Percentiles rank a stretch among this genome's conserved stretches.
Evolutionary conservation across 352 stramenopile species (phyloP).

Genomic region (Globisporangium alternatum): DNA sequence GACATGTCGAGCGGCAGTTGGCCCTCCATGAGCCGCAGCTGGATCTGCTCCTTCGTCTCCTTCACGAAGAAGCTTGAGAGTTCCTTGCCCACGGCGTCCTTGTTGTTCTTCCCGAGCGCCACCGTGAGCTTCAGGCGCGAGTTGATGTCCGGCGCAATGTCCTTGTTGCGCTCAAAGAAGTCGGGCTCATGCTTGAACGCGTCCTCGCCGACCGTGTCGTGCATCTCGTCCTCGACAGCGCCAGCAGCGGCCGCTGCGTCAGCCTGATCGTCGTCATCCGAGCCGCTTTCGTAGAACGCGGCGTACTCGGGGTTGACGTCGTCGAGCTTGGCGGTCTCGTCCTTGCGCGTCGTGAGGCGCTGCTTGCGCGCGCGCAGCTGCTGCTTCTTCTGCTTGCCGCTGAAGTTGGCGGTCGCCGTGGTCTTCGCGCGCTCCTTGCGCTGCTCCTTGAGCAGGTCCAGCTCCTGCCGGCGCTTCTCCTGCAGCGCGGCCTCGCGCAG

Average conservation of each 20-base stretch:
- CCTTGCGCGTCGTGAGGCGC: conserved; percentile 59
- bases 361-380: conserved; percentile 82
- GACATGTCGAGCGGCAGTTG: conserved; percentile 59
- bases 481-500: conserved; percentile 67
- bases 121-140: conserved; percentile 77
- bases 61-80: conserved; percentile 86
- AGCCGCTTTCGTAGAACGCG: conserved; percentile 46
- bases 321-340: conserved; percentile 46
- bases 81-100: conserved; percentile 77
- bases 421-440: conserved; percentile 73
- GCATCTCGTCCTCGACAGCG: conserved; percentile 18
- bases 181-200: conserved; percentile 50
- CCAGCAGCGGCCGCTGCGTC: conserved; percentile 14
- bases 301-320: conserved; percentile 45
- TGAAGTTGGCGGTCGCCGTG: conserved; percentile 59
- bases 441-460: conserved; percentile 76
- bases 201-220: conserved; percentile 30
- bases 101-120: conserved; percentile 79
- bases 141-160: conserved; percentile 62
- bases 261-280: conserved; percentile 23
- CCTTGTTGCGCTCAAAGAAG: conserved; percentile 68
- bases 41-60: conserved; percentile 86
- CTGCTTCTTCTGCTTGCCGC: conserved; percentile 86
- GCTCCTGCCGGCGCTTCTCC: conserved; percentile 65
- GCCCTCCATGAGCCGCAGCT: conserved; percentile 81